Conservation (phyloP, 2,329 filamentous ascomycete genomes). For the Zasmidium citrigriseum region DNA sequence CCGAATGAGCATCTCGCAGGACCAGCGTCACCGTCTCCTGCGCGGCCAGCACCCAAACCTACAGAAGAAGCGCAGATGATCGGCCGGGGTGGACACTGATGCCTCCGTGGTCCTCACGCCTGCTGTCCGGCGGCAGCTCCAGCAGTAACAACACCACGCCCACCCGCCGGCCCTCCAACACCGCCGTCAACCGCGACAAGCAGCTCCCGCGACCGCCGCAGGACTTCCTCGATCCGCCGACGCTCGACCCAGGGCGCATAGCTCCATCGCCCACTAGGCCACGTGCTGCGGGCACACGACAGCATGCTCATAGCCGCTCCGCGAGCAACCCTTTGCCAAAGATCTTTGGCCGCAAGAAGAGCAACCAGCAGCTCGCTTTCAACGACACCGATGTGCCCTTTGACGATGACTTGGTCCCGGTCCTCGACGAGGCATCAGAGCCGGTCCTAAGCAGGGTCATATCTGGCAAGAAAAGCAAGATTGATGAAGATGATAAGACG, state of each 20-base stretch:
- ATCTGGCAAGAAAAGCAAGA: constrained; percentile 31
- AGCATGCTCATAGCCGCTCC: constrained; percentile 55
- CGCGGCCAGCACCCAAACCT: neutral
- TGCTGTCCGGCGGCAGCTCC: constrained; percentile 29
- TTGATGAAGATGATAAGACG: constrained; percentile 55
- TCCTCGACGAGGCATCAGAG: constrained; percentile 37
- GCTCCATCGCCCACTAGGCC: constrained; percentile 23
- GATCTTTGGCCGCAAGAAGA: constrained; percentile 62
- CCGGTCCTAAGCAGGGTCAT: constrained; percentile 26
- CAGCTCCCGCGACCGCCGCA: constrained; percentile 24
- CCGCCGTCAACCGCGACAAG: constrained; percentile 17
- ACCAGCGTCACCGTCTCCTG: neutral
- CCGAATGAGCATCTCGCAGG: neutral
- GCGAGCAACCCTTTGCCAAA: constrained; percentile 80
- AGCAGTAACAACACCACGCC: constrained; percentile 10
- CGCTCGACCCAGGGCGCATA: constrained; percentile 24
- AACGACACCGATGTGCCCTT: constrained; percentile 37
- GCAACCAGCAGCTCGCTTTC: constrained; percentile 43
- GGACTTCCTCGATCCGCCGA: constrained; percentile 22
- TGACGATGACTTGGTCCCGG: constrained; percentile 48
- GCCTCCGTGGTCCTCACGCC: constrained; percentile 36
- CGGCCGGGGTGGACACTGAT: constrained; percentile 18
- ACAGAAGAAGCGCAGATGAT: neutral
- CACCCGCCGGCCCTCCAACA: constrained; percentile 4
- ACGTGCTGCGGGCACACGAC: constrained; percentile 15